Evolutionary conservation across 129 eudicot species (phyloP).

Genomic region (Flaveria sonorensis): DNA sequence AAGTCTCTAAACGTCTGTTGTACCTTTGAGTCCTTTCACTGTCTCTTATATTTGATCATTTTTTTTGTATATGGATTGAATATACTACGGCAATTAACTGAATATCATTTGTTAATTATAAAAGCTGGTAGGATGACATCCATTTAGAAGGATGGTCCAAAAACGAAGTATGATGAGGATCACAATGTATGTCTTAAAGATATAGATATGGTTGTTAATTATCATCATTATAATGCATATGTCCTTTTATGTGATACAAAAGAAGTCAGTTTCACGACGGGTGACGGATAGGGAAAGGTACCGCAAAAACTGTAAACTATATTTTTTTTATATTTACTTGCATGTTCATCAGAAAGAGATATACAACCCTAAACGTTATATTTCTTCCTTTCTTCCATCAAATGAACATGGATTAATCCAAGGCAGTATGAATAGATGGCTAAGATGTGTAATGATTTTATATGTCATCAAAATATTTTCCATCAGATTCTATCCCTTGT

Average conservation of each 20-base stretch:
- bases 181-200: background rate
- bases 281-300: too few species aligned
- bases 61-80: background rate
- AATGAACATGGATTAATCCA: too few species aligned
- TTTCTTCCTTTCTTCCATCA: too few species aligned
- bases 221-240: background rate
- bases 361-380: too few species aligned
- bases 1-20: background rate
- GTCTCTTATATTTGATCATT: background rate
- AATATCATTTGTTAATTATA: background rate
- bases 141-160: background rate
- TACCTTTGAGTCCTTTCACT: background rate
- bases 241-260: background rate
- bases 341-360: background rate
- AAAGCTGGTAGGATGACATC: background rate
- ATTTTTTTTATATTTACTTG: background rate
- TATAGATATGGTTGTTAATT: background rate
- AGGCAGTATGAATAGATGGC: too few species aligned
- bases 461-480: too few species aligned
- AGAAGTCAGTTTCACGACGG: background rate
- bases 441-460: too few species aligned
- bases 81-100: background rate
- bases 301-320: background rate
- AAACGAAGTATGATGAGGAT: background rate
- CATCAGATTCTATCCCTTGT: too few species aligned